Percentiles rank a stretch among this genome's conserved stretches.
These are phyloP conservation scores for Hyparrhenia diplandra DNA, from an alignment of 176 grass and related monocot genomes.

Conservation along the genomic window DNA sequence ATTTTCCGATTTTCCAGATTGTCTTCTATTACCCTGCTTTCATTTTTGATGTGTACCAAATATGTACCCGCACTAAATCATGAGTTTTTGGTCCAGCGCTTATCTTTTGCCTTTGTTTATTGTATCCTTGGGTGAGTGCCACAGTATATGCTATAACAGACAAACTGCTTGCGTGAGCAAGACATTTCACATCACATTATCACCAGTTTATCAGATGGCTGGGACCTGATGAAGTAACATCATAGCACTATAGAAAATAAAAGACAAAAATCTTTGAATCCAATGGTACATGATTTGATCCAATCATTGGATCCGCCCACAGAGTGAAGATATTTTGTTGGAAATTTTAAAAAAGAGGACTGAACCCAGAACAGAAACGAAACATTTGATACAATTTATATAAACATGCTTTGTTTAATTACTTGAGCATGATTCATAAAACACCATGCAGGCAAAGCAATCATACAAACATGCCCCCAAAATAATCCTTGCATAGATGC, in stretches of 20 bases:
- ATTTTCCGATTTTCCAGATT: neutral
- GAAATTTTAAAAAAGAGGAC: too few relatives aligned
- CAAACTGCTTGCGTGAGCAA: too few relatives aligned
- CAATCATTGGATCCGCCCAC: neutral
- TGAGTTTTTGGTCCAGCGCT: neutral
- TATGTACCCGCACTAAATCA: neutral
- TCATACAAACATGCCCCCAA: neutral
- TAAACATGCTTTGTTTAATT: neutral
- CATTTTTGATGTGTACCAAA: neutral
- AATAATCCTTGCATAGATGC: neutral
- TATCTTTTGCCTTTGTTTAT: neutral
- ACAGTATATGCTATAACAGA: too few relatives aligned
- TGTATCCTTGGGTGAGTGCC: neutral
- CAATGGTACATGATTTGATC: neutral
- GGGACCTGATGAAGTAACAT: neutral
- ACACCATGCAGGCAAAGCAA: neutral
- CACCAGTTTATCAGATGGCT: neutral
- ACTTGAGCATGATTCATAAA: neutral
- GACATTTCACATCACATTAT: neutral
- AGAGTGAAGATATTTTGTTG: neutral
- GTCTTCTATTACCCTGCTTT: neutral
- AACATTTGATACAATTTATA: neutral
- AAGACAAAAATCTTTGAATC: neutral
- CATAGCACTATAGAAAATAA: neutral
- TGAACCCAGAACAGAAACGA: neutral